Evolutionary conservation across 495 filamentous ascomycete species (phyloP).

Genomic region (Tuber borchii): DNA sequence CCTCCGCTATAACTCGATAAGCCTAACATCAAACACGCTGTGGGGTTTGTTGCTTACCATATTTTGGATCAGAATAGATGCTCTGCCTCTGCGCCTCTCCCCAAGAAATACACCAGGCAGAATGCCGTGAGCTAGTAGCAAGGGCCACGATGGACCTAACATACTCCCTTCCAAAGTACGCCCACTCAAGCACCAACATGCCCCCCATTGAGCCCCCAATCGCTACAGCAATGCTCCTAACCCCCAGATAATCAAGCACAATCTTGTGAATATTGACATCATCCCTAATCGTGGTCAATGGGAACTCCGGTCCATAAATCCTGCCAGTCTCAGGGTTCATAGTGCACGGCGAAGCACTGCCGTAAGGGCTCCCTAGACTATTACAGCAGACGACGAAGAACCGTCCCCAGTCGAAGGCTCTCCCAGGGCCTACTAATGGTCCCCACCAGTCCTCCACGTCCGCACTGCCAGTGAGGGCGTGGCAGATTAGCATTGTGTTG

Average conservation of each 20-base stretch:
- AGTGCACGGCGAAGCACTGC: slow-evolving; percentile 90
- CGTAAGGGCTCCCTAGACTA: slow-evolving; percentile 92
- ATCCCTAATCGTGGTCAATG: slow-evolving; percentile 86
- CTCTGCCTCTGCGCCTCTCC: slow-evolving; percentile 95
- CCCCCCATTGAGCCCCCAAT: slow-evolving; percentile 98
- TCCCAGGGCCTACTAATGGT: slow-evolving; percentile 77
- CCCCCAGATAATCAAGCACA: slow-evolving; percentile 80
- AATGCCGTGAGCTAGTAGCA: slow-evolving; percentile 88
- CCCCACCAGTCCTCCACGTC: slow-evolving; percentile 99
- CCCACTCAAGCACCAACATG: slow-evolving; percentile 94
- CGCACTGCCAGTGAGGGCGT: slow-evolving; percentile 90
- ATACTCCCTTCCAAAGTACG: slow-evolving; percentile 91
- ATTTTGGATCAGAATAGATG: slow-evolving; percentile 97
- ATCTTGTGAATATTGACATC: slow-evolving; percentile 93
- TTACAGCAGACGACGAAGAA: slow-evolving; percentile 97
- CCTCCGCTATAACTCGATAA: slow-evolving; percentile 56
- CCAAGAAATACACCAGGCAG: slow-evolving; percentile 99
- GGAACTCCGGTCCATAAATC: slow-evolving; percentile 88
- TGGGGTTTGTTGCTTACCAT: slow-evolving; percentile 46
- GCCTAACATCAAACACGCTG: not conserved
- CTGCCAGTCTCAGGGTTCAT: slow-evolving; percentile 63
- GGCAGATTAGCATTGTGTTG: slow-evolving; percentile 95
- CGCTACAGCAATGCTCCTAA: slow-evolving; percentile 77
- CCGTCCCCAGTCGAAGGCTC: slow-evolving; percentile 82
- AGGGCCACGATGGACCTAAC: slow-evolving; percentile 87